phyloP scores from a whole-genome alignment of 2,329 filamentous ascomycete species.

The Epichloe brachyelytri region DNA sequence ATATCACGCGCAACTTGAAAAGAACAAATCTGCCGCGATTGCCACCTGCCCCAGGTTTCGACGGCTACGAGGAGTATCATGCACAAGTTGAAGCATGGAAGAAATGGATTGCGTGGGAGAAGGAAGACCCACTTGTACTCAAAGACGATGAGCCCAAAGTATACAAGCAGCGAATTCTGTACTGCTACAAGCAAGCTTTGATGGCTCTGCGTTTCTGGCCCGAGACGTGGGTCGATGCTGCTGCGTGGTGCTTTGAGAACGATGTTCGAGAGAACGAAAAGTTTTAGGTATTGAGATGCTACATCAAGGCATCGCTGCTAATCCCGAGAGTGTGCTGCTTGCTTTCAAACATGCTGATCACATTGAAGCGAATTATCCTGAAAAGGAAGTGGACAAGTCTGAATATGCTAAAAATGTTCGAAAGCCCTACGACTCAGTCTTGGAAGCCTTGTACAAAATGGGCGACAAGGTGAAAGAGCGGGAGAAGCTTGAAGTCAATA shows the following conservation, averaged over 20 bases:
- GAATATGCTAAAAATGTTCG: constrained; percentile 68
- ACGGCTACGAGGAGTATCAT: constrained; percentile 72
- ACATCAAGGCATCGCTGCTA: constrained; percentile 69
- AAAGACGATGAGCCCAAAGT: constrained; percentile 65
- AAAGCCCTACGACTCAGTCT: constrained; percentile 68
- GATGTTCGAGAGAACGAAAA: constrained; percentile 48
- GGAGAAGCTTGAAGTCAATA: constrained; percentile 44
- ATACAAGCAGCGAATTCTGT: constrained; percentile 69
- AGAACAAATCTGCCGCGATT: constrained; percentile 69
- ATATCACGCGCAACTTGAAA: constrained; percentile 64
- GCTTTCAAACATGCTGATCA: constrained; percentile 83
- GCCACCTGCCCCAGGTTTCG: constrained; percentile 73
- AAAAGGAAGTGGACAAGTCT: constrained; percentile 65
- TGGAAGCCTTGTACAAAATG: constrained; percentile 80
- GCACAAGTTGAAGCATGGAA: constrained; percentile 85
- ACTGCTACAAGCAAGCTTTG: constrained; percentile 84
- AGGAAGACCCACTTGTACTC: constrained; percentile 77
- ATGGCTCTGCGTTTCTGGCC: constrained; percentile 94
- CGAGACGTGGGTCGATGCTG: constrained; percentile 89
- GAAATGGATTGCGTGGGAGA: constrained; percentile 91
- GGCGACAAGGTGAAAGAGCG: constrained; percentile 58
- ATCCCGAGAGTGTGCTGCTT: constrained; percentile 84
- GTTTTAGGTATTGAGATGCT: constrained; percentile 62
- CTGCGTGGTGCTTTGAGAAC: constrained; percentile 82
- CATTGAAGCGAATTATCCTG: constrained; percentile 64